These are phyloP conservation scores for Sporothrix curviconia DNA, from an alignment of 2,329 filamentous ascomycete species.

Conservation along the genomic window DNA sequence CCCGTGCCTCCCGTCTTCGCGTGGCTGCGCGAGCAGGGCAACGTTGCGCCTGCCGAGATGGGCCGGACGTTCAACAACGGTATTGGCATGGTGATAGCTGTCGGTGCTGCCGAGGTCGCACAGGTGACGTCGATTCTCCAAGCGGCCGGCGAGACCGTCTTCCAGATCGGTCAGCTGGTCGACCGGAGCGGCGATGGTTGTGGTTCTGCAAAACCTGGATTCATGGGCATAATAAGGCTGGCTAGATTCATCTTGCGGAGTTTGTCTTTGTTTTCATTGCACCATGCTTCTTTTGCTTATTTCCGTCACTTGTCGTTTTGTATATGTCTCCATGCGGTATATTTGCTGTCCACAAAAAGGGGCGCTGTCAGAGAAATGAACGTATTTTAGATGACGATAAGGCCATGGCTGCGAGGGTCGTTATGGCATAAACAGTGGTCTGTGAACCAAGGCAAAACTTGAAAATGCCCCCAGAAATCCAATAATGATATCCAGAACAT, in stretches of 20 bases:
- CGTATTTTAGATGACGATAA: no score
- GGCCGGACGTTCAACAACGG: constrained; percentile 91
- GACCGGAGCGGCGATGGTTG: constrained; percentile 51
- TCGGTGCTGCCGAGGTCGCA: constrained; percentile 65
- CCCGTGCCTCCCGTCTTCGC: constrained; percentile 69
- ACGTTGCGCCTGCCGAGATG: constrained; percentile 72
- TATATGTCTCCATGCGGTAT: background rate
- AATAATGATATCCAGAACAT: background rate
- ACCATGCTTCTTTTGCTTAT: background rate
- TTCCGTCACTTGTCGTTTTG: background rate
- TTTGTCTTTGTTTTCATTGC: no score
- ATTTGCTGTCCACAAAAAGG: background rate
- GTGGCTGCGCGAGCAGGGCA: constrained; percentile 73
- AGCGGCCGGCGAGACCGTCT: constrained; percentile 68
- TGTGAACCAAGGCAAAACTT: background rate
- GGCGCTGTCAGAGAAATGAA: background rate
- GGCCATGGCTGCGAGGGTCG: no score
- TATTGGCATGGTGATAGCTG: constrained; percentile 88
- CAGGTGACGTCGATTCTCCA: constrained; percentile 55
- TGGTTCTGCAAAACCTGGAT: constrained; percentile 52
- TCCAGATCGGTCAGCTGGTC: constrained; percentile 65
- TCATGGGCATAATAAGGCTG: constrained; percentile 27
- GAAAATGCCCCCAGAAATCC: background rate
- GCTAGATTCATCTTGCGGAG: no score
- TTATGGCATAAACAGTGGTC: background rate